Evolutionary conservation across 257 asterid species (phyloP).

Genomic region (Coffea canephora): DNA sequence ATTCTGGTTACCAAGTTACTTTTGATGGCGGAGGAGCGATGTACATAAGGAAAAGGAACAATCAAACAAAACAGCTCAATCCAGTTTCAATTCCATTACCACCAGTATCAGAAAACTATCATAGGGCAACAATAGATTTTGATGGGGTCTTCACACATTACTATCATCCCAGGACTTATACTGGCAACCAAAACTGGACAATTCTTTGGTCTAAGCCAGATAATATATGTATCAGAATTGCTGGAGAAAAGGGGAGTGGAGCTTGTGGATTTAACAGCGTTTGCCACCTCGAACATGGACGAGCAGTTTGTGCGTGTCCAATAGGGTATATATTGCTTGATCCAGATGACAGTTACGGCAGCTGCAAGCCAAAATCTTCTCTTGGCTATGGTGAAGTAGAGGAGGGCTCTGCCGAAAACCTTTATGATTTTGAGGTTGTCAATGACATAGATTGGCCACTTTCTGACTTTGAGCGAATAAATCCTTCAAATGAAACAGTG

Average conservation of each 20-base stretch:
- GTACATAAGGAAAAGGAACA: constrained; percentile 27
- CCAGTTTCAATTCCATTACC: constrained; percentile 9
- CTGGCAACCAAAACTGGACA: constrained; percentile 29
- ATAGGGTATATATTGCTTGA: constrained; percentile 34
- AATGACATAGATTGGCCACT: constrained; percentile 39
- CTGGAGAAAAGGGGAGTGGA: constrained; percentile 38
- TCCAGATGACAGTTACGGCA: constrained; percentile 34
- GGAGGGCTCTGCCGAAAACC: constrained; percentile 8
- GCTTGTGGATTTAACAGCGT: constrained; percentile 63
- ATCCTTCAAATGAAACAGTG: constrained; percentile 16
- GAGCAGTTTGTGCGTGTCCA: constrained; percentile 55
- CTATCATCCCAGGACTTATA: constrained; percentile 35
- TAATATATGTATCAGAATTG: constrained; percentile 28
- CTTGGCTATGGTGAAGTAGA: constrained; percentile 33
- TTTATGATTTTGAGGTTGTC: constrained; percentile 24
- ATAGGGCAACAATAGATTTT: constrained; percentile 18
- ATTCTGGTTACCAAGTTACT: constrained; percentile 35
- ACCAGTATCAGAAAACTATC: constrained; percentile 27
- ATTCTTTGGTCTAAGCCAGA: constrained; percentile 26
- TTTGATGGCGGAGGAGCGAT: constrained; percentile 32
- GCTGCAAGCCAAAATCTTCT: constrained; percentile 34
- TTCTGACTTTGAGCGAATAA: constrained; percentile 31
- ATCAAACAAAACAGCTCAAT: neutral
- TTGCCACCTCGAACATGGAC: constrained; percentile 27
- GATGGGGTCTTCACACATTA: constrained; percentile 3